phyloP scores from a whole-genome alignment of 2,329 filamentous ascomycete species.

The Ramichloridium luteum region DNA sequence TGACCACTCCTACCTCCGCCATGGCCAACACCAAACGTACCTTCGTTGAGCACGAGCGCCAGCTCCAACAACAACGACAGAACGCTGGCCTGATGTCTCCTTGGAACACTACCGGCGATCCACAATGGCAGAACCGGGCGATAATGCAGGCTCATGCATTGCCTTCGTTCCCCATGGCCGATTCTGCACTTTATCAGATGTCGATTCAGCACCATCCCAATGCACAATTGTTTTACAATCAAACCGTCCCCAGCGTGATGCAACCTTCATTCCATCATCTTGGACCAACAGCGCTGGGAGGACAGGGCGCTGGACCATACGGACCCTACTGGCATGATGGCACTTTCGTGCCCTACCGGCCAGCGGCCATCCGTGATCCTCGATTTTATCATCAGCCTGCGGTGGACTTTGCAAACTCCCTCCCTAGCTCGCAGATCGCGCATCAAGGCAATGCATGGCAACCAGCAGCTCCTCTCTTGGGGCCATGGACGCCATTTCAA shows the following conservation, averaged over 20 bases:
- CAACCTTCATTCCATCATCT: conserved; percentile 48
- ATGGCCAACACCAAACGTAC: conserved; percentile 15
- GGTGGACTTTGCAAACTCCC: conserved; percentile 9
- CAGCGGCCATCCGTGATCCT: conserved; percentile 44
- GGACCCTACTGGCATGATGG: conserved; percentile 54
- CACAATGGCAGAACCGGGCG: too few species aligned
- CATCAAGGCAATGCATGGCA: conserved; percentile 15
- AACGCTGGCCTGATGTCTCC: conserved; percentile 5
- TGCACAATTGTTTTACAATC: conserved; percentile 26
- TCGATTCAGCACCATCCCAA: conserved; percentile 29
- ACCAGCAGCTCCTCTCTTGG: conserved; percentile 8
- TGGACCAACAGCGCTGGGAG: conserved; percentile 47
- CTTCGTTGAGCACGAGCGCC: conserved; percentile 21
- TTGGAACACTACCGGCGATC: background rate
- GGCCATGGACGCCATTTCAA: conserved; percentile 6
- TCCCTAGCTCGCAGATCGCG: conserved; percentile 12
- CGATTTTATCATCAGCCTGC: conserved; percentile 28
- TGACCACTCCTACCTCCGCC: conserved; percentile 23
- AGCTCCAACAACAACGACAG: conserved; percentile 20
- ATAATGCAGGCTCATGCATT: too few species aligned
- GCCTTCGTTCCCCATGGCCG: conserved; percentile 37
- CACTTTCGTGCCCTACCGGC: conserved; percentile 48
- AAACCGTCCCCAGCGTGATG: conserved; percentile 46
- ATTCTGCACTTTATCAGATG: conserved; percentile 50
- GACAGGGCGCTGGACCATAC: conserved; percentile 43